Conservation (phyloP, 2,329 filamentous ascomycete genomes). For the Talaromyces sp. region DNA sequence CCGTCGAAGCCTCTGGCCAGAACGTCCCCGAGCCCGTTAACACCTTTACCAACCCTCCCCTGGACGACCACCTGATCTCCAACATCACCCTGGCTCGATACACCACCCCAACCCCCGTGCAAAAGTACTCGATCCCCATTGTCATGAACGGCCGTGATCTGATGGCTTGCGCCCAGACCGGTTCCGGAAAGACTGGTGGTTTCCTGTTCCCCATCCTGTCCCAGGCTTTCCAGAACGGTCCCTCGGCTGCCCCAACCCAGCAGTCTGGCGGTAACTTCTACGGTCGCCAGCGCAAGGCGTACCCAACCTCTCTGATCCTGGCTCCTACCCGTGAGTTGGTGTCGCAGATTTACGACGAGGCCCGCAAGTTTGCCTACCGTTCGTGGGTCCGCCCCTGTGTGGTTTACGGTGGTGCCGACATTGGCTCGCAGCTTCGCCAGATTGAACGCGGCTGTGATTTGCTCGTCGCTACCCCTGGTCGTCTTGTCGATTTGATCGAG, state of each 20-base stretch:
- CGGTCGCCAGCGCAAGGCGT: constrained; percentile 93
- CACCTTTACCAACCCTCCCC: constrained; percentile 86
- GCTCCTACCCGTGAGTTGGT: constrained; percentile 97
- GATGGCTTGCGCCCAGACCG: constrained; percentile 99
- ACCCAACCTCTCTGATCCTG: constrained; percentile 91
- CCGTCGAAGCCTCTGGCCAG: constrained; percentile 91
- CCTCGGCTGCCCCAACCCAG: constrained; percentile 61
- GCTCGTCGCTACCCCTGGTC: constrained; percentile 91
- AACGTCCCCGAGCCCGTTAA: constrained; percentile 89
- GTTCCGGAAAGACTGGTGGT: constrained; percentile 99
- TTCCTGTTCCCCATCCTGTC: constrained; percentile 98
- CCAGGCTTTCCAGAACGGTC: constrained; percentile 90
- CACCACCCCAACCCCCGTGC: constrained; percentile 91
- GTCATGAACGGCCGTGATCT: constrained; percentile 96
- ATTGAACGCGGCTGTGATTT: constrained; percentile 98
- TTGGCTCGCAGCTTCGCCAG: constrained; percentile 94
- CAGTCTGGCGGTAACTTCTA: constrained; percentile 63
- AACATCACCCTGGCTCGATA: constrained; percentile 96
- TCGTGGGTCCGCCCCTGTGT: constrained; percentile 98
- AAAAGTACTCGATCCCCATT: constrained; percentile 99
- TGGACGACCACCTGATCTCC: constrained; percentile 85
- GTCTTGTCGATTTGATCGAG: constrained; percentile 96
- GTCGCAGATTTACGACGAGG: constrained; percentile 96
- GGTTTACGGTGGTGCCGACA: constrained; percentile 98
- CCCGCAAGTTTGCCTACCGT: constrained; percentile 97